Evolutionary conservation across 169 alveolate species (phyloP), one percentile per base, ranked within the genome.

Genomic region (Cryptosporidium meleagridis): DNA sequence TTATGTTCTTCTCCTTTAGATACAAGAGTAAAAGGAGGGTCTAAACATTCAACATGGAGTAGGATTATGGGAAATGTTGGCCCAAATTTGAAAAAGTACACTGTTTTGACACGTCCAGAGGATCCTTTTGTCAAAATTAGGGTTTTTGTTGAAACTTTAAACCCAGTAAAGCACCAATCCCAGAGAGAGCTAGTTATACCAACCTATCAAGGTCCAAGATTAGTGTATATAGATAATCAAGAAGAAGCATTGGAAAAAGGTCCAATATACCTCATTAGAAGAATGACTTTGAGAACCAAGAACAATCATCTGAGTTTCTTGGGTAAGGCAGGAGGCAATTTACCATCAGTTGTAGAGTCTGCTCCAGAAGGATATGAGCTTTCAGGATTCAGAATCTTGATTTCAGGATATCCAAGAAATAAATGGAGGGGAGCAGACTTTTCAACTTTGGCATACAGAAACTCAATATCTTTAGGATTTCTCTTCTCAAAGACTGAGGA

Each of bases 111-210:
- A 8, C 61, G 89, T 10, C 80, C 89, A 21, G 75, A 80, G 18
- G 89, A 80, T 51, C 89, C 89, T 21, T 80, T 80, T 45, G 89
- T 80, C 31, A 80, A 80, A 21, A 41, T 62, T 62, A 80, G 89
- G 26, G 70, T 80, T 62, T 80, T 80, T 62, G 51, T 80, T 7
- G 89, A 80, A 33, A 80, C 89, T 26, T 45, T 80, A n/a, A 80
- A 80, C 35, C 89, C 89, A 14, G 75, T 80, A 10, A 80, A 80
- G 33, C 89, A 80, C 14, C 80, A 55, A 10, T 59, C 75, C 35
- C 80, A 80, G 0, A 80, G 68, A 23, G 89, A 80, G 62, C 16
- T 80, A 7, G 55, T 80, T 29, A 65, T 80, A 21, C 75, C 89
- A 16, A 80, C 89, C 7, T 80, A 59, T 65, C 35, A 26, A 37